Conservation (phyloP, 345 rosid species). For the Aquilaria yunnanensis region DNA sequence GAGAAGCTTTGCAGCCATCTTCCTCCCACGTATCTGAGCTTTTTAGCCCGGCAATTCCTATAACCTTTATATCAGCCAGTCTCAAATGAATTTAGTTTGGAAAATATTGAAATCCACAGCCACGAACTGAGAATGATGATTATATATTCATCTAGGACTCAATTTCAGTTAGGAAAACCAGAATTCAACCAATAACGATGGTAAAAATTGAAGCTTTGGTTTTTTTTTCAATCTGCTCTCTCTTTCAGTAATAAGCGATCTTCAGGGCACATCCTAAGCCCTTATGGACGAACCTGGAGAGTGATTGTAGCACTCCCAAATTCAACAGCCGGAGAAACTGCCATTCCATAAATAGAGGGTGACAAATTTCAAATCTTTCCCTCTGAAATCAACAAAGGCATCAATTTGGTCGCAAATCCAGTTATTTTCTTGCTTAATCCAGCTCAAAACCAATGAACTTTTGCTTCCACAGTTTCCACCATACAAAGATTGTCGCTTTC, state of each 20-base stretch:
- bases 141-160: constrained; percentile 12
- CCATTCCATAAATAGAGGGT: constrained; percentile 27
- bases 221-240: background rate
- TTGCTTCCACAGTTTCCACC: constrained; percentile 7
- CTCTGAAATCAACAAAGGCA: background rate
- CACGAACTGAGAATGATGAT: constrained; percentile 7
- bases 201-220: constrained; percentile 5
- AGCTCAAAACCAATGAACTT: constrained; percentile 22
- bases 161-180: constrained; percentile 6
- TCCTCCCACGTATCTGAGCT: constrained; percentile 2
- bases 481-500: constrained; percentile 20
- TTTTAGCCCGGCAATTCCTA: background rate
- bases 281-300: constrained; percentile 21
- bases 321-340: constrained; percentile 17
- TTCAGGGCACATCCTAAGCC: constrained; percentile 17
- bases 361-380: constrained; percentile 20
- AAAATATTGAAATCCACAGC: constrained; percentile 1
- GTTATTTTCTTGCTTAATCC: constrained; percentile 30
- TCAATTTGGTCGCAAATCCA: constrained; percentile 8
- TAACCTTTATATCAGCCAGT: background rate
- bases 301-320: constrained; percentile 42
- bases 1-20: constrained; percentile 93
- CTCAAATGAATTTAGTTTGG: constrained; percentile 13
- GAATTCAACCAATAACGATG: constrained; percentile 10
- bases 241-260: constrained; percentile 23